Evolutionary conservation across 2,329 filamentous ascomycete genomes (phyloP), one percentile per base, ranked within the genome.

Genomic region (Helminthosporium solani): DNA sequence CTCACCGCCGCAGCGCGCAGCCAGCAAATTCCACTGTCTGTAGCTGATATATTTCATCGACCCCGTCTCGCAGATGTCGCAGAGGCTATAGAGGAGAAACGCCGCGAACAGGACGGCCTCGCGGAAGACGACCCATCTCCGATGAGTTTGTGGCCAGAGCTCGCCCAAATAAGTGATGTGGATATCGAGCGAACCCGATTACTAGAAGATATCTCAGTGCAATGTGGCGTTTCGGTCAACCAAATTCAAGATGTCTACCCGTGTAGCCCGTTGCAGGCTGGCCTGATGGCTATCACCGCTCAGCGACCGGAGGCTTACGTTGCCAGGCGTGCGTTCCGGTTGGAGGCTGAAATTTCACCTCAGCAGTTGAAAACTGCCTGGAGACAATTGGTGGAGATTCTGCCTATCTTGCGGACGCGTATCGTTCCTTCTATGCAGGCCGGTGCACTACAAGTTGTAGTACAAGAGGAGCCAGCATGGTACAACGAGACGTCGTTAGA

Each of bases 231-330:
- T 19, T 33, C 31, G 5, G 6, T 18, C 7, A 15, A 23, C 18
- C 11, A 18, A 5, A 28, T 50, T 21, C 28, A 44, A 19, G 49
- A 48, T 20, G 35, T 52, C 15, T 49, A 39, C 35, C 46, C 49
- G 20, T 52, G 49, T 33, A 46, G 46, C 3, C 30, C 40, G 19
- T 42, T 52, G 2, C 49, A 52, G 34, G 49, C 33, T 33, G 49
- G 49, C 1, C 41, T 52, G 7, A 28, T 52, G 12, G 34, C 40
- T 12, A 33, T 46, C 2, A 42, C 47, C 4, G 11, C 33, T 31
- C 27, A 12, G 15, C 7, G 16, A 6, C 28, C 47, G 3, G 31
- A 15, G 11, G 8, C 21, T 3, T 49, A 49, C 14, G 23, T 28
- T 19, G 31, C 18, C n/a, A 43, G 42, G 20, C 21, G 25, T 12